phyloP scores from a whole-genome alignment of 257 asterid species.

The Paraleonurus japonicus region DNA sequence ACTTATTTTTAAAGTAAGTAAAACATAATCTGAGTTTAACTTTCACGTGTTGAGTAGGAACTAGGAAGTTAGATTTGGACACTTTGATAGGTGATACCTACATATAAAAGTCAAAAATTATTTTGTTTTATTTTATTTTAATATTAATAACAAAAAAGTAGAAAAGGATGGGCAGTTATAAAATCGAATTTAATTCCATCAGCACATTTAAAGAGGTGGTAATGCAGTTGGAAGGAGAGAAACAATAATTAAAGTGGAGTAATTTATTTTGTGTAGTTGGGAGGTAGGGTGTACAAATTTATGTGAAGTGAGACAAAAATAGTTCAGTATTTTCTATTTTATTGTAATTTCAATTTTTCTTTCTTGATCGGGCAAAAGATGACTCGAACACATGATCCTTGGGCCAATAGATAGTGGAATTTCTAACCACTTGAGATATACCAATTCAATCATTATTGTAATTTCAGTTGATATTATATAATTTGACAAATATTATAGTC shows the following conservation, averaged over 20 bases:
- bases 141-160: neutral
- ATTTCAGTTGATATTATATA: neutral
- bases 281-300: slow-evolving; percentile 9
- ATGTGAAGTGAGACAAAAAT: neutral
- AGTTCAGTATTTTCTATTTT: neutral
- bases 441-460: too few relatives aligned
- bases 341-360: neutral
- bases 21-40: neutral
- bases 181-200: neutral
- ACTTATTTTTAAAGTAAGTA: neutral
- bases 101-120: neutral
- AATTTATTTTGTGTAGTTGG: slow-evolving; percentile 17
- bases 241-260: neutral
- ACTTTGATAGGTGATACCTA: neutral
- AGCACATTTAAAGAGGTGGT: slow-evolving; percentile 11
- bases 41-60: neutral
- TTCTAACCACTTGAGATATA: too few relatives aligned
- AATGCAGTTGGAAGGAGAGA: slow-evolving; percentile 24
- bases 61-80: neutral
- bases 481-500: too few relatives aligned
- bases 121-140: too few relatives aligned
- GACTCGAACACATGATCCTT: too few relatives aligned
- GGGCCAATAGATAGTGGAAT: too few relatives aligned
- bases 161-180: slow-evolving; percentile 12
- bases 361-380: too few relatives aligned